Evolutionary conservation across 1,284 basidiomycete genomes (phyloP), one percentile per base, ranked within the genome.

Genomic region (Cutaneotrichosporon mucoides): DNA sequence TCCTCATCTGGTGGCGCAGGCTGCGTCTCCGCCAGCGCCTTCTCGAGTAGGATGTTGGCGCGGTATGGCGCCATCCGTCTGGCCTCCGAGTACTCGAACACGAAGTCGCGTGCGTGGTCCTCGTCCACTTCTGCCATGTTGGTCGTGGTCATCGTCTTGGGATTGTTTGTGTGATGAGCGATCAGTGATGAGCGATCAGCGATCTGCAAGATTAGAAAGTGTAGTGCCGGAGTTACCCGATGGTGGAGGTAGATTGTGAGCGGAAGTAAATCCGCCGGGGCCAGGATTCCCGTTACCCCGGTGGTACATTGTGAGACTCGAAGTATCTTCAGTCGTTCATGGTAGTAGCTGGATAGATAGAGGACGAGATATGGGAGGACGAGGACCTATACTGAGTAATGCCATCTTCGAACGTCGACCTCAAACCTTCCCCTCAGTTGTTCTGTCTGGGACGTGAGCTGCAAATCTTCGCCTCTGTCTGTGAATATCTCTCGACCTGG

Each of bases 41-140:
- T 57, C 42, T 64, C 62, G 38, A 61, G 56, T 13, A 64, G 54
- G 10, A 61, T 56, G 54, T 64, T 56, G 2, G 62, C 49, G 51
- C 62, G 62, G 10, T 47, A 41, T 34, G 62, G 62, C 36, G 62
- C 51, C 37, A 64, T 24, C 6, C 62, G 56, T 56, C 54, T 58
- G 15, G 51, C 57, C 38, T 64, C 62, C 16, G 50, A 53, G 59
- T 64, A 64, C 45, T 58, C 56, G 43, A 59, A 57, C 33, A 64
- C 53, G 35, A 48, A 64, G 50, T 64, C 62, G 56, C 53, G 53
- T n/a, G 60, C 62, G 53, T 64, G 53, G 51, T 55, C 40, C 55
- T 64, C 62, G 62, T 64, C 62, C 1, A 51, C 38, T 6, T 35
- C 10, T 6, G 16, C 9, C 8, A 44, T 42, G 13, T 53, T 42